A percentile compares a stretch with the other conserved stretches of the same genome.
Evolutionary conservation across 176 grass and related monocot species (phyloP).

Genomic region (Bonia amplexicaulis): DNA sequence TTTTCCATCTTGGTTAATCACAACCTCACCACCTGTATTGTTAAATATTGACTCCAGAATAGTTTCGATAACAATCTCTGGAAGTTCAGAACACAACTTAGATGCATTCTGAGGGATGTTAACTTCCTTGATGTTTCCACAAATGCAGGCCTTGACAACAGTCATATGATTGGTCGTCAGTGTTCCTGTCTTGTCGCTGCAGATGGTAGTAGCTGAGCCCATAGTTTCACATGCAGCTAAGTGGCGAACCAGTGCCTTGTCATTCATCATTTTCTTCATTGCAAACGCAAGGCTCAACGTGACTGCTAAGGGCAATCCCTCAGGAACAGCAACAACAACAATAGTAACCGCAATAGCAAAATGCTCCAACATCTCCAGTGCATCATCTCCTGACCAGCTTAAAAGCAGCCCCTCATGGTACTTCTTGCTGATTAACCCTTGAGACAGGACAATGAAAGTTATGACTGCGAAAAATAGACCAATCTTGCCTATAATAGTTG

Average conservation of each 20-base stretch:
- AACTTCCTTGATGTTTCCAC: constrained; percentile 61
- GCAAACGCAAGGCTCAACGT: constrained; percentile 94
- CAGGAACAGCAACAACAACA: constrained; percentile 95
- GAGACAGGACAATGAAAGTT: constrained; percentile 86
- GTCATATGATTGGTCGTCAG: constrained; percentile 96
- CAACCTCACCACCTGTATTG: constrained; percentile 93
- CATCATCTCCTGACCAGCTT: constrained; percentile 87
- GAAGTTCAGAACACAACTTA: constrained; percentile 64
- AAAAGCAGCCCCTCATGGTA: constrained; percentile 38
- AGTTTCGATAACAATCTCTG: constrained; percentile 50
- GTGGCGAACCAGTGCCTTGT: constrained; percentile 86
- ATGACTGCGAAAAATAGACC: constrained; percentile 92
- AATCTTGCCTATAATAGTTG: constrained; percentile 86
- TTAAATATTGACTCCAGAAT: constrained; percentile 91
- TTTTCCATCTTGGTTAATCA: constrained; percentile 59
- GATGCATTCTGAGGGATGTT: constrained; percentile 40
- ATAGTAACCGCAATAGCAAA: constrained; percentile 98
- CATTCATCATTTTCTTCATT: constrained; percentile 99
- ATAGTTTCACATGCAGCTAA: constrained; percentile 98
- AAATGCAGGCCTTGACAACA: constrained; percentile 88
- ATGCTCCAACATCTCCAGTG: constrained; percentile 72
- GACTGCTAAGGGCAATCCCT: constrained; percentile 93
- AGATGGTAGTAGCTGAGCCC: constrained; percentile 94
- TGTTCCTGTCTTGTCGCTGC: constrained; percentile 96
- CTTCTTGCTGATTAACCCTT: constrained; percentile 61